Evolutionary conservation across 148 eudicot genomes (phyloP), one percentile per base, ranked within the genome.

Genomic region (Linanthus parryae): DNA sequence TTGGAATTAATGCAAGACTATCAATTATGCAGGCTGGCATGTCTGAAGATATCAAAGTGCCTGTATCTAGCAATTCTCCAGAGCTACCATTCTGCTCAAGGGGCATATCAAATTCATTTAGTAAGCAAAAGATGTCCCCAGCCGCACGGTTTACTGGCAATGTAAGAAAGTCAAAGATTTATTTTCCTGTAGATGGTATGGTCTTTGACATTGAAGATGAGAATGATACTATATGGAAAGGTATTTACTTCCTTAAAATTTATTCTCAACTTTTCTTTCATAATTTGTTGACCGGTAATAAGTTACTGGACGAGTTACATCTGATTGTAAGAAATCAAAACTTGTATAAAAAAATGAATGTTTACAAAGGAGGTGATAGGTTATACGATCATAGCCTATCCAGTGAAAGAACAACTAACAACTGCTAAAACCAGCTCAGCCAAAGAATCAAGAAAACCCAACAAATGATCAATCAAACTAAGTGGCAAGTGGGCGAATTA

Each of bases 151-250:
- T 3, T 33, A 25, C 33, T 64, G 49, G 20, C 52, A 13, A 44
- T 59, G 34, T 37, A 55, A 27, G 11, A 8, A 38, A 21, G 39
- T 58, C 36, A 20, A 36, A 37, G 44, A 50, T 35, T 14, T 29
- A 7, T 49, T 59, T 55, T 44, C 44, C 48, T 19, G 61, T 55
- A 50, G 70, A 68, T 18, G 66, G 63, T 40, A 45, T 55, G 48
- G 23, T 57, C 36, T 68, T 48, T 48, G 51, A 46, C 44, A 54
- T 42, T 17, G 58, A 48, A 41, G 58, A 54, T 5, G 53, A 45
- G 15, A 25, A 31, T 22, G 50, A 52, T 12, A 42, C 24, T 34
- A 40, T 47, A 12, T 67, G 73, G 66, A 59, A 59, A 37, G 73
- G 73, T 67, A 63, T 31, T 31, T 31, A 11, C 35, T 31, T 31